These are phyloP conservation scores for Vararia minispora DNA, from an alignment of 768 basidiomycete genomes.

Conservation along the genomic window DNA sequence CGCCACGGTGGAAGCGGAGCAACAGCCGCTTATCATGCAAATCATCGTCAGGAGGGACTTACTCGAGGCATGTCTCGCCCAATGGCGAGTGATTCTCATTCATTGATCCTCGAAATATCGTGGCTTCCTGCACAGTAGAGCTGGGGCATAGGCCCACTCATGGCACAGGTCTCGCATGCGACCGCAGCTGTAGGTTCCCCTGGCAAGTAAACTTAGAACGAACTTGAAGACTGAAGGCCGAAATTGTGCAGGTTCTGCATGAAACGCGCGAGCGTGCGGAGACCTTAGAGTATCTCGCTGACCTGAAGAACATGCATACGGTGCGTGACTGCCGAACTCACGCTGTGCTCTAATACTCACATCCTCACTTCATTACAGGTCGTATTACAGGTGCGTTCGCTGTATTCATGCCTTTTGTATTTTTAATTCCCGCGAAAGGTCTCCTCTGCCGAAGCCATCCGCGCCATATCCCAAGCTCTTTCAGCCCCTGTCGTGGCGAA, in stretches of 20 bases:
- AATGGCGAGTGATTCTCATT: no score
- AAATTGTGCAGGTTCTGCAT: slow-evolving; percentile 24
- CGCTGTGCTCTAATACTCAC: background rate
- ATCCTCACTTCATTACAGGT: slow-evolving; percentile 17
- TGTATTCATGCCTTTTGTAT: background rate
- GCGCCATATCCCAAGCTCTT: no score
- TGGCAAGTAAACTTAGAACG: background rate
- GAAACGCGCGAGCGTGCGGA: slow-evolving; percentile 26
- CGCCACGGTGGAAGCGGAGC: no score
- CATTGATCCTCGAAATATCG: background rate
- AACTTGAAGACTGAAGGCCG: background rate
- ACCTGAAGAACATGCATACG: slow-evolving; percentile 31
- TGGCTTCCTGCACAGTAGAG: slow-evolving; percentile 16
- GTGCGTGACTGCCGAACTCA: slow-evolving; percentile 13
- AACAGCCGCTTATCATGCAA: slow-evolving; percentile 28
- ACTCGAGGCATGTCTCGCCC: slow-evolving; percentile 17
- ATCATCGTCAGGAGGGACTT: slow-evolving; percentile 31
- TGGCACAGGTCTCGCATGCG: slow-evolving; percentile 32
- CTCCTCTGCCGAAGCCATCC: no score
- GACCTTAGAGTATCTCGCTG: slow-evolving; percentile 26
- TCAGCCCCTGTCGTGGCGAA: background rate
- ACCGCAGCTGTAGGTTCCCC: slow-evolving; percentile 27
- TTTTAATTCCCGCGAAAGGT: no score
- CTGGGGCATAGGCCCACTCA: slow-evolving; percentile 33
- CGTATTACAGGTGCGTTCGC: slow-evolving; percentile 26